These are phyloP conservation scores for Suhomyces tanzawaensis DNA, from an alignment of 805 yeast genomes.

Conservation along the genomic window DNA sequence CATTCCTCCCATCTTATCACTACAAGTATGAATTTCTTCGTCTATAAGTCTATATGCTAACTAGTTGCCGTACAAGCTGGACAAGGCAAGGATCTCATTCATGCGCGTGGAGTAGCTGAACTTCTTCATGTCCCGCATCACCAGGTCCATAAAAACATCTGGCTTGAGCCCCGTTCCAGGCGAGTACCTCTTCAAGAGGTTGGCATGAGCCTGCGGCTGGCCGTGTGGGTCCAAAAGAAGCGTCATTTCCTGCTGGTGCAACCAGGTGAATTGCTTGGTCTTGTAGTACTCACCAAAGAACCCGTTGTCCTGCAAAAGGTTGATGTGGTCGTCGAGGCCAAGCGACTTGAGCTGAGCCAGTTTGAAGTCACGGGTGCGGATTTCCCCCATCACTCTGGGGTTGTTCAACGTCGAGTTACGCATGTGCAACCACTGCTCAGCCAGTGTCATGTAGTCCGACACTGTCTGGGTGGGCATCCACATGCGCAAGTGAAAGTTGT, in stretches of 20 bases:
- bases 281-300: constrained; percentile 26
- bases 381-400: neutral
- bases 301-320: constrained; percentile 21
- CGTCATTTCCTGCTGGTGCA: constrained; percentile 28
- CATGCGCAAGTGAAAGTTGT: constrained; percentile 30
- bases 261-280: constrained; percentile 22
- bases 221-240: constrained; percentile 8
- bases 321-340: constrained; percentile 3
- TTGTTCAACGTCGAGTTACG: neutral
- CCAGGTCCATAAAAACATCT: constrained; percentile 25
- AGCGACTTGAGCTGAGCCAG: neutral
- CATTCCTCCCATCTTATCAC: no score
- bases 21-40: no score
- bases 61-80: neutral
- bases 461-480: constrained; percentile 29
- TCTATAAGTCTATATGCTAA: neutral
- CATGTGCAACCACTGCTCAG: constrained; percentile 19
- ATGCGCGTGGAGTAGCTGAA: neutral
- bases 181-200: constrained; percentile 11
- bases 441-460: constrained; percentile 24
- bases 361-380: neutral
- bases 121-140: constrained; percentile 14
- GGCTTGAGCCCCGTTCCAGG: constrained; percentile 23
- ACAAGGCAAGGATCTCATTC: constrained; percentile 1
- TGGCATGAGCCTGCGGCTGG: neutral